These are phyloP conservation scores for Toxoplasma gondii DNA, from an alignment of 169 alveolate genomes.

Conservation along the genomic window DNA sequence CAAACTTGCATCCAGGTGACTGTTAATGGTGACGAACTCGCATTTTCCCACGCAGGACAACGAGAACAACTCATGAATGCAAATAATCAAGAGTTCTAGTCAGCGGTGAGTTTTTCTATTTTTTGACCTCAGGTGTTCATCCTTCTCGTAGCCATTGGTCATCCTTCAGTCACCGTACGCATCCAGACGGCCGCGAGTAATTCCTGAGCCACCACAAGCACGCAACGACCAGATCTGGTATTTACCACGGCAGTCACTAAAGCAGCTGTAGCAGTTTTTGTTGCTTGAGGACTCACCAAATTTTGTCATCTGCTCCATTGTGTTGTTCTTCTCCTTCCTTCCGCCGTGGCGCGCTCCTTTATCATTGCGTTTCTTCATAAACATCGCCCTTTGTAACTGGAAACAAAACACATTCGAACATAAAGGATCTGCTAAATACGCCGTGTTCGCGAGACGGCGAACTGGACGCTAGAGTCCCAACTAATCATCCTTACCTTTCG, in stretches of 20 bases:
- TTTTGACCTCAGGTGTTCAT: not conserved
- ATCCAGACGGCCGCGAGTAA: constrained; percentile 3
- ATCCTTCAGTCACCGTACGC: constrained; percentile 14
- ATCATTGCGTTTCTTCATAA: not conserved
- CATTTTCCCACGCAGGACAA: not conserved
- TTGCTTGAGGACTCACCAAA: not conserved
- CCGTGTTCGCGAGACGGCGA: too few relatives aligned
- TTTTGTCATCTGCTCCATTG: not conserved
- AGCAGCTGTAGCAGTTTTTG: not conserved
- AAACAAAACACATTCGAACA: not conserved
- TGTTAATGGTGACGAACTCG: constrained; percentile 12
- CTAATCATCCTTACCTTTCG: not conserved
- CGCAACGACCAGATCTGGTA: not conserved
- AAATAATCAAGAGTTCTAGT: not conserved
- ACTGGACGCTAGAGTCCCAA: too few relatives aligned
- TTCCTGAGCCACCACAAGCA: constrained; percentile 8
- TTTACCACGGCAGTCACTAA: too few relatives aligned
- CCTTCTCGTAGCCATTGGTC: not conserved
- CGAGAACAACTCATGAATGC: not conserved
- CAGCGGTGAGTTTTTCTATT: not conserved
- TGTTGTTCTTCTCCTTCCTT: not conserved
- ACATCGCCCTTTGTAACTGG: not conserved
- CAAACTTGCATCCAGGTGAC: not conserved
- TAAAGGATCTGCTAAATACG: not conserved
- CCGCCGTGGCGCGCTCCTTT: not conserved